Percentiles rank a stretch among this genome's conserved stretches.
Evolutionary conservation across 1,284 basidiomycete species (phyloP).

Genomic region (Veloporphyrellus conicus): DNA sequence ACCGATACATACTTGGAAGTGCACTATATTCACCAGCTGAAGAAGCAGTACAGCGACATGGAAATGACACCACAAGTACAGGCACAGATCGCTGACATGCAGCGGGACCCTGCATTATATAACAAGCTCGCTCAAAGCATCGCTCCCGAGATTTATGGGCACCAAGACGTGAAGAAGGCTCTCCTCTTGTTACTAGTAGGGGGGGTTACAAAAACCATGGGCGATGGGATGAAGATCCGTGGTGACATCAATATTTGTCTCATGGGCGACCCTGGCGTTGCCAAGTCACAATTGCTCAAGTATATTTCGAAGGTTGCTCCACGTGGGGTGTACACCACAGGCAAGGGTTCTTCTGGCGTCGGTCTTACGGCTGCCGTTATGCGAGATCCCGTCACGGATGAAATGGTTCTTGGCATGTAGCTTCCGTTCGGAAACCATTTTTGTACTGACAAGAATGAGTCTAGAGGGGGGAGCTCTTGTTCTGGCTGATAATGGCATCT

Average conservation of each 20-base stretch:
- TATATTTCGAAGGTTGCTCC: slow-evolving; percentile 99
- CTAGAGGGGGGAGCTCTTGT: slow-evolving; percentile 98
- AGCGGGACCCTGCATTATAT: slow-evolving; percentile 78
- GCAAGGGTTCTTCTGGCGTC: slow-evolving; percentile 95
- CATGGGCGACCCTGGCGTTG: slow-evolving; percentile 99
- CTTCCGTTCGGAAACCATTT: neutral
- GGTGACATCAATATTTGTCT: slow-evolving; percentile 97
- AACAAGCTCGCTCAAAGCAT: slow-evolving; percentile 82
- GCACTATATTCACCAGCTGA: slow-evolving; percentile 89
- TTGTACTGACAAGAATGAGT: slow-evolving; percentile 8
- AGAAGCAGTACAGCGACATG: slow-evolving; percentile 97
- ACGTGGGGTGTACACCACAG: slow-evolving; percentile 96
- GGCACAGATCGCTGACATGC: slow-evolving; percentile 66
- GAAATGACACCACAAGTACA: slow-evolving; percentile 86
- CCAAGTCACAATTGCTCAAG: slow-evolving; percentile 96
- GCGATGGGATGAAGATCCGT: slow-evolving; percentile 98
- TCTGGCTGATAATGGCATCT: slow-evolving; percentile 98
- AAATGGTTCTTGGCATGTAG: slow-evolving; percentile 92
- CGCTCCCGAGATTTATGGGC: slow-evolving; percentile 98
- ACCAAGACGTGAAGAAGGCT: slow-evolving; percentile 97
- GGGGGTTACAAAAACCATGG: slow-evolving; percentile 91
- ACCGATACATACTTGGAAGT: slow-evolving; percentile 97
- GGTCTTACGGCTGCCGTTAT: slow-evolving; percentile 99
- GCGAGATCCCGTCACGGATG: slow-evolving; percentile 98
- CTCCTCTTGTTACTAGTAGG: slow-evolving; percentile 92